Conservation (phyloP, 495 filamentous ascomycete genomes). For the Neurospora hispaniola region DNA sequence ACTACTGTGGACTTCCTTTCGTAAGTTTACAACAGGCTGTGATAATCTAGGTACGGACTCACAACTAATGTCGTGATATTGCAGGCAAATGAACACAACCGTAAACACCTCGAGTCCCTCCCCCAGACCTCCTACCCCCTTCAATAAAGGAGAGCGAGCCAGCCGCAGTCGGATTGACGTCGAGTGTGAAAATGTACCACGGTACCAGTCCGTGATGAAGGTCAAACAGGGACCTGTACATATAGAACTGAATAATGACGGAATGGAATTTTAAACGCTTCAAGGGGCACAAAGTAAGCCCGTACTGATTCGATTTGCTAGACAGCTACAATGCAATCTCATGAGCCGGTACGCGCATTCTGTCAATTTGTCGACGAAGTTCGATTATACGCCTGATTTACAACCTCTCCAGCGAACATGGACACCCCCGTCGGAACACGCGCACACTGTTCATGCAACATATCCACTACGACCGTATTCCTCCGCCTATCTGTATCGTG, state of each 20-base stretch:
- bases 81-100: constrained; percentile 80
- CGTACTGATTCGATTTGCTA: background rate
- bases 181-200: background rate
- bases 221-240: background rate
- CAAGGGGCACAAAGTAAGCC: background rate
- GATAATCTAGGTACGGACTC: background rate
- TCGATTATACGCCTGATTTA: background rate
- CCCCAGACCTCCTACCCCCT: constrained; percentile 67
- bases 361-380: background rate
- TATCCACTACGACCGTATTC: background rate
- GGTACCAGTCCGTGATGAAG: background rate
- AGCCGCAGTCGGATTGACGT: background rate
- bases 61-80: background rate
- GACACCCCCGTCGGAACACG: background rate
- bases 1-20: constrained; percentile 91
- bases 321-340: background rate
- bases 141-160: background rate
- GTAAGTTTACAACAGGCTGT: constrained; percentile 44
- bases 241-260: background rate
- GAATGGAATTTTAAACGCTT: background rate
- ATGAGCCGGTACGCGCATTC: background rate
- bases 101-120: constrained; percentile 67
- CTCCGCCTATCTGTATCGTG: background rate
- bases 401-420: background rate
- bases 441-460: background rate